phyloP scores from a whole-genome alignment of 2,329 filamentous ascomycete genomes.

The Alternaria consortialis region DNA sequence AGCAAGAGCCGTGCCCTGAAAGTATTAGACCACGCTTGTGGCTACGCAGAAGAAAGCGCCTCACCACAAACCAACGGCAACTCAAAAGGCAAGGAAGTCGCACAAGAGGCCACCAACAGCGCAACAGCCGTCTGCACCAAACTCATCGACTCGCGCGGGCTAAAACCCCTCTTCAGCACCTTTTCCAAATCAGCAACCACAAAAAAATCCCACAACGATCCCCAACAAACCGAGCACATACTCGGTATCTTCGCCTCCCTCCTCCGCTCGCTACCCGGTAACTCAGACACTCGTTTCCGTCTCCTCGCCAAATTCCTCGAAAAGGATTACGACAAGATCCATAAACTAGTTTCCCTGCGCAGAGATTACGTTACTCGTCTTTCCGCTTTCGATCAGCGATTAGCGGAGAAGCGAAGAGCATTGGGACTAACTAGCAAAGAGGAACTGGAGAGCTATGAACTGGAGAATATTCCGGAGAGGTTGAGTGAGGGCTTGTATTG shows the following conservation, averaged over 20 bases:
- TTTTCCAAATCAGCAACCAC: conserved; percentile 76
- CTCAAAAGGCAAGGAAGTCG: conserved; percentile 27
- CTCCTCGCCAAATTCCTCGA: conserved; percentile 94
- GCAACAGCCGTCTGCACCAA: conserved; percentile 73
- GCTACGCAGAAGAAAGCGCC: conserved; percentile 55
- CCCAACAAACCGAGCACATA: conserved; percentile 76
- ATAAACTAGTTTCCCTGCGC: conserved; percentile 74
- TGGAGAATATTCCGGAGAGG: conserved; percentile 77
- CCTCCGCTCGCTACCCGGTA: conserved; percentile 78
- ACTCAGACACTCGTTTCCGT: conserved; percentile 81
- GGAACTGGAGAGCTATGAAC: conserved; percentile 68
- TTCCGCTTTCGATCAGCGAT: conserved; percentile 68
- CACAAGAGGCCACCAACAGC: conserved; percentile 27
- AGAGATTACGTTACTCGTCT: conserved; percentile 73
- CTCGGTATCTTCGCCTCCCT: conserved; percentile 85
- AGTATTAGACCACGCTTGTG: conserved; percentile 82
- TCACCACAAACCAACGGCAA: conserved; percentile 25
- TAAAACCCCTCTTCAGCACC: conserved; percentile 84
- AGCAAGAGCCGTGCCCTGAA: conserved; percentile 81
- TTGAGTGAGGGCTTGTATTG: conserved; percentile 87
- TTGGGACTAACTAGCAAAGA: conserved; percentile 68
- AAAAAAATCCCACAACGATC: conserved; percentile 74
- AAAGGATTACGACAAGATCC: conserved; percentile 88
- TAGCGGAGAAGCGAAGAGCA: conserved; percentile 65
- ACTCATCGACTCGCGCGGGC: conserved; percentile 81